Evolutionary conservation across 2,329 filamentous ascomycete species (phyloP).

Genomic region (Pseudocercospora ulei): DNA sequence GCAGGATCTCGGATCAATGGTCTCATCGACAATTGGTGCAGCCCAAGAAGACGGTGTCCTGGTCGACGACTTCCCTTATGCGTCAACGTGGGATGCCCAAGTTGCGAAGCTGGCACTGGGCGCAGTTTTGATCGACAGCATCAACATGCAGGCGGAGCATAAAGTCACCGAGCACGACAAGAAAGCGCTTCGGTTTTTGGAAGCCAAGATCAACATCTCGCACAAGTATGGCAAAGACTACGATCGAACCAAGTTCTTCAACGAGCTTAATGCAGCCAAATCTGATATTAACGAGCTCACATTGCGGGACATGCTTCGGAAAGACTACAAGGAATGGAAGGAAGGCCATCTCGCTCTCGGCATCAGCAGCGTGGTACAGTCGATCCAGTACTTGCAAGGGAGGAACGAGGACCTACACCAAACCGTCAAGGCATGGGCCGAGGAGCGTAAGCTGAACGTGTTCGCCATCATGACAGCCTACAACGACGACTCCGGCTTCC

Average conservation of each 20-base stretch:
- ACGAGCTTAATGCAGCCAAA: slow-evolving; percentile 54
- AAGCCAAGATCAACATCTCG: slow-evolving; percentile 43
- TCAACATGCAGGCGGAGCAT: slow-evolving; percentile 48
- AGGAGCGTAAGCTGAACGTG: slow-evolving; percentile 53
- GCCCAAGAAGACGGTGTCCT: slow-evolving; percentile 36
- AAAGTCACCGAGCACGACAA: slow-evolving; percentile 58
- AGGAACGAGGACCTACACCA: slow-evolving; percentile 48
- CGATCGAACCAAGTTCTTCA: slow-evolving; percentile 49
- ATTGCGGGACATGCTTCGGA: slow-evolving; percentile 60
- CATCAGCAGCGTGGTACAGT: slow-evolving; percentile 56
- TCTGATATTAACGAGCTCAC: slow-evolving; percentile 53
- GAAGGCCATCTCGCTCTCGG: slow-evolving; percentile 51
- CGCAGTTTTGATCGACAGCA: slow-evolving; percentile 64
- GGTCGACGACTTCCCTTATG: slow-evolving; percentile 33
- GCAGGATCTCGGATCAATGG: slow-evolving; percentile 42
- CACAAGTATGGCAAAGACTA: slow-evolving; percentile 39
- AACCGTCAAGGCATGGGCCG: slow-evolving; percentile 46
- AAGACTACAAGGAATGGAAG: slow-evolving; percentile 77
- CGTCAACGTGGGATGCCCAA: slow-evolving; percentile 45
- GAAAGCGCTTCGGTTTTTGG: slow-evolving; percentile 50
- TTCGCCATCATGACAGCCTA: slow-evolving; percentile 61
- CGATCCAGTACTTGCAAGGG: slow-evolving; percentile 50
- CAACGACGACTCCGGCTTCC: slow-evolving; percentile 48
- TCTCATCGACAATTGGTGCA: slow-evolving; percentile 36
- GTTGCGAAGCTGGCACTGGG: slow-evolving; percentile 59